A percentile compares a stretch with the other conserved stretches of the same genome.
Conservation (phyloP, 2,329 filamentous ascomycete genomes). For the Phaeosphaeria sp. region DNA sequence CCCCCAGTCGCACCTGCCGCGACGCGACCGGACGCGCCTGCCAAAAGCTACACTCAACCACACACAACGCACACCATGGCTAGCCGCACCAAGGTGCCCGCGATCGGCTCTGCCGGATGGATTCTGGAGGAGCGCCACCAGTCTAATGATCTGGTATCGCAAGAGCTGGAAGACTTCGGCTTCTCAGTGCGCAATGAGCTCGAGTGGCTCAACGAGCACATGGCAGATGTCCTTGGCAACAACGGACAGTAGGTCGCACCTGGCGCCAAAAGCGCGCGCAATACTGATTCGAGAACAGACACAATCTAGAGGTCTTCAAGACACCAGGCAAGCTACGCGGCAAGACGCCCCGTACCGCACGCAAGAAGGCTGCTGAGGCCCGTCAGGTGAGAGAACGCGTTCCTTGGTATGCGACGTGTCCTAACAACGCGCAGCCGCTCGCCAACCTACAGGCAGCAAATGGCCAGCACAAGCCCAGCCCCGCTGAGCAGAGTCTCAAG, state of each 20-base stretch:
- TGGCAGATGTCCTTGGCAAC: slow-evolving; percentile 89
- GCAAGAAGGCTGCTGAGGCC: slow-evolving; percentile 65
- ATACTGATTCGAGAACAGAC: slow-evolving; percentile 62
- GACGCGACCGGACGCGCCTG: slow-evolving; percentile 31
- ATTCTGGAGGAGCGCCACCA: slow-evolving; percentile 83
- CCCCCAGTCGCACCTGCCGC: slow-evolving; percentile 19
- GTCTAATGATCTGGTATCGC: slow-evolving; percentile 74
- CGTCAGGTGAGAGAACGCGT: slow-evolving; percentile 69
- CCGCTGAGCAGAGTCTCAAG: slow-evolving; percentile 61
- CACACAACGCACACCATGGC: slow-evolving; percentile 33
- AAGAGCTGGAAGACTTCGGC: slow-evolving; percentile 91
- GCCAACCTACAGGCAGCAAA: slow-evolving; percentile 58
- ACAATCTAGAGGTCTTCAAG: slow-evolving; percentile 95
- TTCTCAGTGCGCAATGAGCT: slow-evolving; percentile 93
- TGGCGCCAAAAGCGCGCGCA: slow-evolving; percentile 6
- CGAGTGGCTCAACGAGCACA: slow-evolving; percentile 98
- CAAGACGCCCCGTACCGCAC: slow-evolving; percentile 77
- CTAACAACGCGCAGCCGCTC: slow-evolving; percentile 51
- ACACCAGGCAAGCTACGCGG: slow-evolving; percentile 83
- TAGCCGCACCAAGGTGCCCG: slow-evolving; percentile 47
- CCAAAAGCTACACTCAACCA: slow-evolving; percentile 6
- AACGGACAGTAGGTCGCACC: slow-evolving; percentile 76
- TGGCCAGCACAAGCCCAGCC: slow-evolving; percentile 55
- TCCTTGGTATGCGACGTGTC: slow-evolving; percentile 44
- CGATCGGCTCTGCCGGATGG: slow-evolving; percentile 86